Evolutionary conservation across 2,329 filamentous ascomycete species (phyloP).

Genomic region (Colletotrichum euphorbiae): DNA sequence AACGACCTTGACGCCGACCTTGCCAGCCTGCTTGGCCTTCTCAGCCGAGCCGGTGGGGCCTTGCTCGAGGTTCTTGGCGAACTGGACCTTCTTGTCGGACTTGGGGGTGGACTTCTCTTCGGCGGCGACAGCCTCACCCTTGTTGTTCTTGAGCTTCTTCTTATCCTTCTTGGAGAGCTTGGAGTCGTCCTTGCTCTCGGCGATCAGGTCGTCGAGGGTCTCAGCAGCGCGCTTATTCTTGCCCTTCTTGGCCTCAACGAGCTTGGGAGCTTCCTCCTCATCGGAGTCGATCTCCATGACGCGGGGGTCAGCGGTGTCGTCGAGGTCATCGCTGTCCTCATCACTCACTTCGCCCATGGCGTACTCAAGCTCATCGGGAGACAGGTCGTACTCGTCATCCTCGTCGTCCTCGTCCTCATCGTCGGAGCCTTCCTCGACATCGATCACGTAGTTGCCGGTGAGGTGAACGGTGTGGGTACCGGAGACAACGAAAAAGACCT

Average conservation of each 20-base stretch:
- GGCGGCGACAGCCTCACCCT: slow-evolving; percentile 81
- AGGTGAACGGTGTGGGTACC: slow-evolving; percentile 92
- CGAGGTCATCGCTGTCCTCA: slow-evolving; percentile 80
- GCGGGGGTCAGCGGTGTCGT: slow-evolving; percentile 81
- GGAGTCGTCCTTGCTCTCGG: slow-evolving; percentile 76
- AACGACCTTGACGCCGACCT: slow-evolving; percentile 78
- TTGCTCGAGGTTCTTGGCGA: slow-evolving; percentile 98
- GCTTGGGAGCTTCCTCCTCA: slow-evolving; percentile 77
- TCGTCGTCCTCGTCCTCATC: slow-evolving; percentile 73
- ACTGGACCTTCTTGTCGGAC: slow-evolving; percentile 95
- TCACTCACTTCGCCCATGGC: slow-evolving; percentile 80
- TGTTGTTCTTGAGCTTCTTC: slow-evolving; percentile 99
- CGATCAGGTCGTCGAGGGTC: slow-evolving; percentile 85
- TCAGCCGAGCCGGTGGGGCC: slow-evolving; percentile 82
- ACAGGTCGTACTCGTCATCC: slow-evolving; percentile 83
- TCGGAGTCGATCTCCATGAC: slow-evolving; percentile 86
- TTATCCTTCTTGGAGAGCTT: slow-evolving; percentile 96
- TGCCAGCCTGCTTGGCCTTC: slow-evolving; percentile 52
- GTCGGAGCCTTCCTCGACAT: slow-evolving; percentile 72
- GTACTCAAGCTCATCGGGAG: slow-evolving; percentile 82
- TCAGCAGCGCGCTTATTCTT: slow-evolving; percentile 95
- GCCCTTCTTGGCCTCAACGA: slow-evolving; percentile 70
- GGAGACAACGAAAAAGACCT: slow-evolving; percentile 89
- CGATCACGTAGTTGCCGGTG: slow-evolving; percentile 94
- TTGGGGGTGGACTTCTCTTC: slow-evolving; percentile 69